phyloP scores from a whole-genome alignment of 2,329 filamentous ascomycete genomes.

The Hyphodiscus sp. region DNA sequence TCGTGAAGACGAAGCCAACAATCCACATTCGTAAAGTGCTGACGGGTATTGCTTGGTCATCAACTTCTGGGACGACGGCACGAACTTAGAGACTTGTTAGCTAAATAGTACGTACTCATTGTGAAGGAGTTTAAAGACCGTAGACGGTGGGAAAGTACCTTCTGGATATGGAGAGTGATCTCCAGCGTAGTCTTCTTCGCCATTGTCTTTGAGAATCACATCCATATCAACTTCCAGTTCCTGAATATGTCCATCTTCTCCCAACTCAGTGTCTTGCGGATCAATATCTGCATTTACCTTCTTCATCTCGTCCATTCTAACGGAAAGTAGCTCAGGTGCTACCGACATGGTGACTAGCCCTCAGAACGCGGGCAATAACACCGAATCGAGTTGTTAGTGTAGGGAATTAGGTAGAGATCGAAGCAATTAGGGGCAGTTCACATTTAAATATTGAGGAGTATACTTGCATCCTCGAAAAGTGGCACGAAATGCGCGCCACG shows the following conservation, averaged over 20 bases:
- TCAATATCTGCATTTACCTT: background rate
- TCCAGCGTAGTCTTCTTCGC: constrained; percentile 12
- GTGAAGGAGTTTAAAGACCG: constrained; percentile 19
- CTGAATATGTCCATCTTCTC: constrained; percentile 12
- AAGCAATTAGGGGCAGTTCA: background rate
- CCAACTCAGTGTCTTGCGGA: background rate
- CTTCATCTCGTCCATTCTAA: background rate
- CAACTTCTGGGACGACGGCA: constrained; percentile 56
- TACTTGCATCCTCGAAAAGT: background rate
- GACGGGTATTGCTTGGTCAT: constrained; percentile 58
- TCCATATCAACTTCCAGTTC: constrained; percentile 16
- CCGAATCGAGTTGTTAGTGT: background rate
- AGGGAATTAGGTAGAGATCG: background rate
- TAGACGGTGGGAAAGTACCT: constrained; percentile 35
- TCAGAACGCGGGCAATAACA: background rate
- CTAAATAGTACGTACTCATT: background rate
- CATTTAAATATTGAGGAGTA: background rate
- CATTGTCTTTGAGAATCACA: constrained; percentile 9
- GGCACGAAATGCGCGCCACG: background rate
- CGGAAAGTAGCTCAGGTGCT: background rate
- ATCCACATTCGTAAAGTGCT: constrained; percentile 62
- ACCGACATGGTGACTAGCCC: background rate
- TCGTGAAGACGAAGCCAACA: constrained; percentile 42
- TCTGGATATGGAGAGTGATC: constrained; percentile 51
- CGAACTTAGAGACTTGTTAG: constrained; percentile 8